A percentile compares a stretch with the other conserved stretches of the same genome.
These are phyloP conservation scores for Apium graveolens DNA, from an alignment of 129 eudicot genomes.

Conservation along the genomic window DNA sequence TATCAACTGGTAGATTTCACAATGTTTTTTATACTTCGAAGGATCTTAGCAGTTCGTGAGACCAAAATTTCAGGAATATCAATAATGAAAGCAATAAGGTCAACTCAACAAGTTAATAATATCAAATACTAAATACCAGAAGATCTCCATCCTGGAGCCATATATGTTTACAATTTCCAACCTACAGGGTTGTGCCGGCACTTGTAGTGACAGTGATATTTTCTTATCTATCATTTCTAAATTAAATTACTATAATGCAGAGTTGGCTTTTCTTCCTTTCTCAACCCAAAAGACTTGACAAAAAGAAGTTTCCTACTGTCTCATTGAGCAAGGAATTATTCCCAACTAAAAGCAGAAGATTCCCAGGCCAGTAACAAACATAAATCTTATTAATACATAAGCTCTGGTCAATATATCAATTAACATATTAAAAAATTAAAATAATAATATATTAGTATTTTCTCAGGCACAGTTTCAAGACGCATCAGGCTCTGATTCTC, in stretches of 20 bases:
- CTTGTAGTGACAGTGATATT: background rate
- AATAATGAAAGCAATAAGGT: background rate
- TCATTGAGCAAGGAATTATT: slow-evolving; percentile 8
- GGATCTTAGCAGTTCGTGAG: background rate
- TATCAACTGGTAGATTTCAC: background rate
- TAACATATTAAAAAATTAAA: background rate
- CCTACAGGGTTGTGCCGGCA: background rate
- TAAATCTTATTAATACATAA: background rate
- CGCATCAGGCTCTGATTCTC: background rate
- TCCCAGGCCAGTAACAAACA: background rate
- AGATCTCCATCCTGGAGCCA: background rate
- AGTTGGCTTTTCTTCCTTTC: background rate
- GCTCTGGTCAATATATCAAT: background rate
- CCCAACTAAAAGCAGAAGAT: slow-evolving; percentile 2
- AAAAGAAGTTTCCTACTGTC: slow-evolving; percentile 8
- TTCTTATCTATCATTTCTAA: background rate
- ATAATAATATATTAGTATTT: background rate
- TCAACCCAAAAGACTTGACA: background rate
- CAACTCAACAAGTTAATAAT: background rate
- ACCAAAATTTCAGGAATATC: background rate
- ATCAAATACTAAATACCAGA: background rate
- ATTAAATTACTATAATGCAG: background rate
- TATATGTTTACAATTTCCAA: background rate
- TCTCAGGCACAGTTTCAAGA: background rate
- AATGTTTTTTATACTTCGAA: background rate